Evolutionary conservation across 805 yeast species (phyloP).

Genomic region (Sungouiella blattae): DNA sequence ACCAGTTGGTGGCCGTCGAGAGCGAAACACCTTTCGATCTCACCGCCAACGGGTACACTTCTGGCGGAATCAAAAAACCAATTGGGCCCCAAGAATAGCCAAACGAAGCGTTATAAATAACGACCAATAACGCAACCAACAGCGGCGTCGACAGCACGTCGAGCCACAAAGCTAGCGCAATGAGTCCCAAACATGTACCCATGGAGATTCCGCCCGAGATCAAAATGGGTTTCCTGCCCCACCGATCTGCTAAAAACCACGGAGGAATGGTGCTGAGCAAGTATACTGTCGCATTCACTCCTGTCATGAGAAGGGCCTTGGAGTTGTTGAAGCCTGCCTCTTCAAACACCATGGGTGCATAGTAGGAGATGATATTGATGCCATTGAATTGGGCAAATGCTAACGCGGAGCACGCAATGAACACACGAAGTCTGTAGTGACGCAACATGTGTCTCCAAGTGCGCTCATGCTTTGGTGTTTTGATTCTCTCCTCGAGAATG

Average conservation of each 20-base stretch:
- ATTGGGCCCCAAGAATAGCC: slow-evolving; percentile 48
- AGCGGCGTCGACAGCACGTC: slow-evolving; percentile 32
- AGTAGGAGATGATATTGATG: slow-evolving; percentile 55
- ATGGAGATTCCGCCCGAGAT: slow-evolving; percentile 38
- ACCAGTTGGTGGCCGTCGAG: slow-evolving; percentile 45
- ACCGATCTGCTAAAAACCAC: slow-evolving; percentile 43
- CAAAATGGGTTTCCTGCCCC: slow-evolving; percentile 46
- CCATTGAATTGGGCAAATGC: slow-evolving; percentile 50
- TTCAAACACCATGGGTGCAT: slow-evolving; percentile 54
- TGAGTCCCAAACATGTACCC: slow-evolving; percentile 33
- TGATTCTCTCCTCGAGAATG: slow-evolving; percentile 35
- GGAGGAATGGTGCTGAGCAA: slow-evolving; percentile 40
- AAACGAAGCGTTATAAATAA: slow-evolving; percentile 41
- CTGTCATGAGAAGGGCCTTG: slow-evolving; percentile 43
- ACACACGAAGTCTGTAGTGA: slow-evolving; percentile 34
- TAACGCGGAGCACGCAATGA: slow-evolving; percentile 40
- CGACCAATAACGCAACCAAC: slow-evolving; percentile 38
- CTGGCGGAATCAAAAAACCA: slow-evolving; percentile 43
- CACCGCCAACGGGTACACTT: slow-evolving; percentile 41
- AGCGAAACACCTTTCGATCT: slow-evolving; percentile 43
- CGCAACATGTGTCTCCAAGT: slow-evolving; percentile 41
- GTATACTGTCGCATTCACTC: slow-evolving; percentile 39
- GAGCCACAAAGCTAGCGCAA: slow-evolving; percentile 33
- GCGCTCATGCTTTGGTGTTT: slow-evolving; percentile 37
- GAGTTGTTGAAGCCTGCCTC: slow-evolving; percentile 43